Conservation (phyloP, 2,329 filamentous ascomycete species). For the Phoma sp. region DNA sequence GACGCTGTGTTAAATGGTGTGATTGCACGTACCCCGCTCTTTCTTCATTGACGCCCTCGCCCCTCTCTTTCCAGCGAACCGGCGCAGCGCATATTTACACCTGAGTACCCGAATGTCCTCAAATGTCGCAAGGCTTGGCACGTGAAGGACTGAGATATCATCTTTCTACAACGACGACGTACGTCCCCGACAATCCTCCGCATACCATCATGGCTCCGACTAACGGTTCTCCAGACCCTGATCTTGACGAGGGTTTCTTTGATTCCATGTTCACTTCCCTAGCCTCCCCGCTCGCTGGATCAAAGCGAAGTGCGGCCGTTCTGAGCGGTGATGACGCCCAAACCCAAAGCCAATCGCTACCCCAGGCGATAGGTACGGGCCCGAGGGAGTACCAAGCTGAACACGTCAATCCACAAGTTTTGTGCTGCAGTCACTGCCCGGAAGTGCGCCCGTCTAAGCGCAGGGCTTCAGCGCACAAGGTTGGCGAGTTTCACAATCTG, state of each 20-base stretch:
- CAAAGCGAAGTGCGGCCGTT: constrained; percentile 41
- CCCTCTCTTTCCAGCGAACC: constrained; percentile 16
- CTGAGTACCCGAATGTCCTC: constrained; percentile 22
- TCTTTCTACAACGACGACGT: constrained; percentile 12
- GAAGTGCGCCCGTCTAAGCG: constrained; percentile 43
- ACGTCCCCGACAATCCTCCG: constrained; percentile 19
- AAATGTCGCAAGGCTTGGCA: constrained; percentile 19
- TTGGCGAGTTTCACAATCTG: constrained; percentile 40
- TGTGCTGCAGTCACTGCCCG: constrained; percentile 41
- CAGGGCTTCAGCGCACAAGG: constrained; percentile 40
- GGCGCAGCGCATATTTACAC: constrained; percentile 11
- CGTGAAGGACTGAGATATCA: constrained; percentile 20
- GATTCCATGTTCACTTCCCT: constrained; percentile 38
- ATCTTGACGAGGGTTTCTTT: constrained; percentile 37
- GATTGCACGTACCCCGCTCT: constrained; percentile 9
- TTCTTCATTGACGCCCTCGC: constrained; percentile 1
- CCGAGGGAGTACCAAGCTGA: constrained; percentile 31
- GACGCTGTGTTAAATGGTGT: constrained; percentile 13
- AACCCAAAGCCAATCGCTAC: constrained; percentile 20
- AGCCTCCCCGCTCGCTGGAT: constrained; percentile 37
- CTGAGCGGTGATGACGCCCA: constrained; percentile 27
- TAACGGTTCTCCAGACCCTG: constrained; percentile 37
- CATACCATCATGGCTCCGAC: constrained; percentile 33
- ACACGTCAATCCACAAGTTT: constrained; percentile 35
- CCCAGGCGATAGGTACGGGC: constrained; percentile 19